Evolutionary conservation across 2,329 filamentous ascomycete genomes (phyloP).

Genomic region (Diatrype stigma): DNA sequence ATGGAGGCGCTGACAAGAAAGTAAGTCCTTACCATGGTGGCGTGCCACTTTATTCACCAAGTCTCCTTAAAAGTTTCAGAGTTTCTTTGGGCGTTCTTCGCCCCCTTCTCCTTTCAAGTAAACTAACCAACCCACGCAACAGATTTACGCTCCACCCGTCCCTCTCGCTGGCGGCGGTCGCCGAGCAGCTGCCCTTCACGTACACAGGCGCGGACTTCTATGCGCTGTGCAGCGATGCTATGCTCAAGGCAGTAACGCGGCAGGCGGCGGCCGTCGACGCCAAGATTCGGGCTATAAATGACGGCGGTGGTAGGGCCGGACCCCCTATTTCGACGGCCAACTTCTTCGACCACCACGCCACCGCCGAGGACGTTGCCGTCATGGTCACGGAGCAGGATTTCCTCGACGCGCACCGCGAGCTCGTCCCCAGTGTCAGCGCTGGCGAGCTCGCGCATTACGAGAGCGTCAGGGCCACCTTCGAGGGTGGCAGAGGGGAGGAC

Average conservation of each 20-base stretch:
- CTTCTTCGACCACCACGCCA: slow-evolving; percentile 92
- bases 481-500: slow-evolving; percentile 54
- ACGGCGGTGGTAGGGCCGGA: slow-evolving; percentile 26
- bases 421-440: slow-evolving; percentile 89
- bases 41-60: too few relatives aligned
- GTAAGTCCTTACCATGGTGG: slow-evolving; percentile 56
- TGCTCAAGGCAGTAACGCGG: slow-evolving; percentile 96
- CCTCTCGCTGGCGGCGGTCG: slow-evolving; percentile 70
- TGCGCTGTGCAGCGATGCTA: slow-evolving; percentile 93
- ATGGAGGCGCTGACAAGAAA: slow-evolving; percentile 92
- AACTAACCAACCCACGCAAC: slow-evolving; percentile 8
- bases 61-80: neutral
- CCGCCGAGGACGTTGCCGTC: slow-evolving; percentile 76
- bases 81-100: neutral
- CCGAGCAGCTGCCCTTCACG: slow-evolving; percentile 79
- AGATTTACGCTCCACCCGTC: slow-evolving; percentile 82
- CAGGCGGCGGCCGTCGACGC: slow-evolving; percentile 79
- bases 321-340: slow-evolving; percentile 75
- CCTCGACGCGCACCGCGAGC: slow-evolving; percentile 70
- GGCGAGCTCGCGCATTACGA: slow-evolving; percentile 93
- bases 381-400: slow-evolving; percentile 91
- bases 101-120: neutral
- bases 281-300: slow-evolving; percentile 70
- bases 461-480: slow-evolving; percentile 75
- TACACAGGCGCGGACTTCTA: slow-evolving; percentile 98